Percentiles rank a stretch among this genome's conserved stretches.
These are phyloP conservation scores for Inga oerstediana DNA, from an alignment of 306 rosid species.

Conservation along the genomic window DNA sequence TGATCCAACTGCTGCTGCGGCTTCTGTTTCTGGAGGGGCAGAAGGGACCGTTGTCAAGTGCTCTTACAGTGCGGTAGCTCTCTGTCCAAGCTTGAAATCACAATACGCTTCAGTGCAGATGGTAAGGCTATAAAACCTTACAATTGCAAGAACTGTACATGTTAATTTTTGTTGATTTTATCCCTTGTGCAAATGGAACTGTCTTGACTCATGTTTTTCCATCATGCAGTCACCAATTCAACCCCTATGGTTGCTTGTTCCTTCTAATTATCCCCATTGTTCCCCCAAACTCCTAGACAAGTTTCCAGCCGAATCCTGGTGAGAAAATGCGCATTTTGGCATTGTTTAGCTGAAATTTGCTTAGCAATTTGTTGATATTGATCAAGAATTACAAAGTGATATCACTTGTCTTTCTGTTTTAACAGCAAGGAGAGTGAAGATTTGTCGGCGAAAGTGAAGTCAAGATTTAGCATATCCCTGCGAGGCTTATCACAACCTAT, in stretches of 20 bases:
- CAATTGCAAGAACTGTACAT: background rate
- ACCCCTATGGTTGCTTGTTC: slow-evolving; percentile 93
- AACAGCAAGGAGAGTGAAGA: slow-evolving; percentile 86
- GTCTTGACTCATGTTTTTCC: slow-evolving; percentile 37
- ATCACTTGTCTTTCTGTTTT: slow-evolving; percentile 24
- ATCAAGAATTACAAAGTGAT: slow-evolving; percentile 28
- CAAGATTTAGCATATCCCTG: slow-evolving; percentile 82
- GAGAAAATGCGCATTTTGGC: slow-evolving; percentile 34
- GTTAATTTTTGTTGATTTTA: background rate
- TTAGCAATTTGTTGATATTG: slow-evolving; percentile 18
- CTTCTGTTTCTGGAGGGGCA: slow-evolving; percentile 61
- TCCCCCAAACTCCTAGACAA: slow-evolving; percentile 90
- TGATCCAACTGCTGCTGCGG: slow-evolving; percentile 75
- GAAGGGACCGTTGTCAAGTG: slow-evolving; percentile 95
- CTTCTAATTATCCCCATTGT: slow-evolving; percentile 90
- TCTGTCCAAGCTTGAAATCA: slow-evolving; percentile 84
- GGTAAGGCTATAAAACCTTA: slow-evolving; percentile 53
- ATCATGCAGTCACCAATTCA: slow-evolving; percentile 93
- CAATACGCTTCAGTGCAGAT: slow-evolving; percentile 85
- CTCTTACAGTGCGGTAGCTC: slow-evolving; percentile 90
- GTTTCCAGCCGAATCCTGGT: slow-evolving; percentile 93
- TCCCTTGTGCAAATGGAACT: slow-evolving; percentile 16
- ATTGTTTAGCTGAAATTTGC: slow-evolving; percentile 7
- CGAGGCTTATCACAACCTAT: slow-evolving; percentile 89
- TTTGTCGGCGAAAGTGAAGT: slow-evolving; percentile 83